Evolutionary conservation across 2,329 filamentous ascomycete species (phyloP), one percentile per base, ranked within the genome.

Genomic region (Pseudogymnoascus sp.): DNA sequence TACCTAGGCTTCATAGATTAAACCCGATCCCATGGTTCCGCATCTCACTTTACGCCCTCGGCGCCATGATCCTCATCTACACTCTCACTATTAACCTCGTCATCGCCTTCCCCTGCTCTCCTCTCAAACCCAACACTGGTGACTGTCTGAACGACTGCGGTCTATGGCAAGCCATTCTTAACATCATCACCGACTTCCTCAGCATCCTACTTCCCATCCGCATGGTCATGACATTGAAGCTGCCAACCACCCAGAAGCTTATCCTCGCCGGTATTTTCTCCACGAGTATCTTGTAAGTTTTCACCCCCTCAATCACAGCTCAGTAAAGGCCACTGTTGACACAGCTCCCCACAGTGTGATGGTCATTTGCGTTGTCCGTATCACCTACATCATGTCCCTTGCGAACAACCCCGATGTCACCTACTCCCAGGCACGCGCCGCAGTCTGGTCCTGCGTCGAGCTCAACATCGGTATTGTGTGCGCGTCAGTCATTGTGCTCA

Each of bases 401-500:
- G 39, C 34, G 28, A 50, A 30, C 18, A 54, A 60, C 37, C 58
- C 38, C 58, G 58, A 60, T 16, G 58, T 60, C n/a, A 60, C 58
- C 8, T 60, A 50, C 11, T 47, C 58, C 25, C 58, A 60, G 34
- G 58, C 16, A 16, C 28, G 22, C 5, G 58, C 58, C 8, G 58
- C 58, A 54, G 25, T 54, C 9, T 54, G 39, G 32, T 60, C 58
- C 3, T 60, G 38, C 14, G 38, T 60, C 12, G 58, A 60, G 35
- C 22, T 60, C 58, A 60, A 60, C 32, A 12, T 60, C 28, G 58
- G 58, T 38, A 60, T 60, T 9, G 16, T 60, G 9, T 60, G 58
- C 22, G 47, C 39, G 18, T 47, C 38, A 16, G 34, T 60, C 28
- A 32, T 50, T 7, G 38, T 41, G 5, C 37, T 60, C 28, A 60